Conservation (phyloP, 2,329 filamentous ascomycete species). For the Hypoxylon sp. region DNA sequence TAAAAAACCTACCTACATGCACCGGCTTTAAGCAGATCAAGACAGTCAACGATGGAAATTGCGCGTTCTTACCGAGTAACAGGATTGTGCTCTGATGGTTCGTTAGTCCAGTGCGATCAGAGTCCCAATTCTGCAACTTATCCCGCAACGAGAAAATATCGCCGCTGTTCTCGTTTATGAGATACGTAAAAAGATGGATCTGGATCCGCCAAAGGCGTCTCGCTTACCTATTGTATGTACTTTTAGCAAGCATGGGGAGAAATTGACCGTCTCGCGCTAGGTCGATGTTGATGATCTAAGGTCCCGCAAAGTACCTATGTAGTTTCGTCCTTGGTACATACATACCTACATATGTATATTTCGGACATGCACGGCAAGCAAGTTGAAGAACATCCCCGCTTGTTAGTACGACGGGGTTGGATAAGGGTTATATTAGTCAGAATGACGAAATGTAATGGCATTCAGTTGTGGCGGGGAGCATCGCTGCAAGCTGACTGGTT, state of each 20-base stretch:
- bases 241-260: neutral
- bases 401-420: too few species aligned
- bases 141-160: conserved; percentile 19
- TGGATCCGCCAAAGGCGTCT: conserved; percentile 15
- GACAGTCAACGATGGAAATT: too few species aligned
- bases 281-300: too few species aligned
- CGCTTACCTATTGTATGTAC: too few species aligned
- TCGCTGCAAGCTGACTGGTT: neutral
- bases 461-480: neutral
- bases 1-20: too few species aligned
- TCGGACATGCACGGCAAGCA: too few species aligned
- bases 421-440: conserved; percentile 4
- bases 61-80: neutral
- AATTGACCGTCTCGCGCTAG: too few species aligned
- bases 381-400: too few species aligned
- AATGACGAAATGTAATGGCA: conserved; percentile 2
- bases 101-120: neutral
- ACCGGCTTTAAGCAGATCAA: too few species aligned
- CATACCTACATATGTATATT: too few species aligned
- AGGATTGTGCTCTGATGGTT: neutral
- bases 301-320: too few species aligned
- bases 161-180: conserved; percentile 5
- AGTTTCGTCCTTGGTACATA: neutral
- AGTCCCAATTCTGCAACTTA: neutral
- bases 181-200: conserved; percentile 10